A percentile compares a stretch with the other conserved stretches of the same genome.
phyloP scores from a whole-genome alignment of 345 rosid genomes.

The Arabidopsis arenosa region DNA sequence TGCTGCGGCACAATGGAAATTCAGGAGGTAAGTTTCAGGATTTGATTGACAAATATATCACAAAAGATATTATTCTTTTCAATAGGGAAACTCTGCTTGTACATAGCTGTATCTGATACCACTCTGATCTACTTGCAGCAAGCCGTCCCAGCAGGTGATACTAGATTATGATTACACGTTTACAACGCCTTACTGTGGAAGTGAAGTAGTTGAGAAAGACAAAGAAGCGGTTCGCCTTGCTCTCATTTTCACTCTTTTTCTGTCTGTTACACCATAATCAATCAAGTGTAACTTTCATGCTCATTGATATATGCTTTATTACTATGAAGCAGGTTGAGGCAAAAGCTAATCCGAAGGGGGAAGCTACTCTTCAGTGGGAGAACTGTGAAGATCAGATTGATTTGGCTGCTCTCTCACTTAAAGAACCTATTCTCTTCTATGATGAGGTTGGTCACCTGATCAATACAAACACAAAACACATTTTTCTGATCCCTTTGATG shows the following conservation, averaged over 20 bases:
- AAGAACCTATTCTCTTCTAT: slow-evolving; percentile 97
- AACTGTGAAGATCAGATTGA: slow-evolving; percentile 80
- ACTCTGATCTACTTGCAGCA: slow-evolving; percentile 62
- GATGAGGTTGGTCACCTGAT: slow-evolving; percentile 70
- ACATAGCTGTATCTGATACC: slow-evolving; percentile 18
- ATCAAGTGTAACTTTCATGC: background rate
- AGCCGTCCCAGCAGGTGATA: slow-evolving; percentile 89
- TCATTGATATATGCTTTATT: slow-evolving; percentile 15
- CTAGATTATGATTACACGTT: slow-evolving; percentile 97
- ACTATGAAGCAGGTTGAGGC: slow-evolving; percentile 35
- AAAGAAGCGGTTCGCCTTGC: slow-evolving; percentile 50
- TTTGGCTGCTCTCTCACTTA: slow-evolving; percentile 69
- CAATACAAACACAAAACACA: background rate
- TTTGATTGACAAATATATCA: background rate
- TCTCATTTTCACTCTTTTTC: slow-evolving; percentile 11
- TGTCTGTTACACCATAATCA: background rate
- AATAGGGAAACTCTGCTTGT: slow-evolving; percentile 3
- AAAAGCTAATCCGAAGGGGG: slow-evolving; percentile 33
- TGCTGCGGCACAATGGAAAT: slow-evolving; percentile 92
- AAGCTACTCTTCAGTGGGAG: slow-evolving; percentile 66
- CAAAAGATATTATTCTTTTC: background rate
- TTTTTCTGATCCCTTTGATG: background rate
- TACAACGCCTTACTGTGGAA: slow-evolving; percentile 91
- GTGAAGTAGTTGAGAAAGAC: slow-evolving; percentile 61
- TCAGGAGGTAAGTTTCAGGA: slow-evolving; percentile 61